phyloP scores from a whole-genome alignment of 805 yeast genomes.

The Jamesozyma spencerorum region DNA sequence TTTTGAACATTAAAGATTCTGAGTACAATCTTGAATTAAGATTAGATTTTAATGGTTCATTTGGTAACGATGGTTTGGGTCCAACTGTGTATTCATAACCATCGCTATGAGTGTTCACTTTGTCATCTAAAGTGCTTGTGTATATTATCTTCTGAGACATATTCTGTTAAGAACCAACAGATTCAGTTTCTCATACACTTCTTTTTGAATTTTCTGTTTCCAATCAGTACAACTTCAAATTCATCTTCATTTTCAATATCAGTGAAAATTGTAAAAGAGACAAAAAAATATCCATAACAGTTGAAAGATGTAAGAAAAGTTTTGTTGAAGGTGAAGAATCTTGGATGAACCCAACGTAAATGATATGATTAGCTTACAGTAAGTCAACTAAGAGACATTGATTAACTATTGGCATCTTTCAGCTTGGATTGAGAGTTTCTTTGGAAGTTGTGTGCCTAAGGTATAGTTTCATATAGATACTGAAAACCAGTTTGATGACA shows the following conservation, averaged over 20 bases:
- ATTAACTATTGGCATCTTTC: conserved; percentile 80
- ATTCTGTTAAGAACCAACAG: no score
- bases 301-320: no score
- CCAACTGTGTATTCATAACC: conserved; percentile 27
- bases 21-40: conserved; percentile 13
- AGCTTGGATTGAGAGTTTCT: no score
- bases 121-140: conserved; percentile 19
- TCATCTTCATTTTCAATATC: background rate
- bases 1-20: conserved; percentile 17
- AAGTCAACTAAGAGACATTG: conserved; percentile 77
- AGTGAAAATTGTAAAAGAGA: no score
- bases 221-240: no score
- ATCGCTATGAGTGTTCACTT: conserved; percentile 6
- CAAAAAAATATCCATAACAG: no score
- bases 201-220: no score
- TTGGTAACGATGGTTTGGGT: conserved; percentile 24
- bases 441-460: no score
- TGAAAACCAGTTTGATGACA: conserved; percentile 46
- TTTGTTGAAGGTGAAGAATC: conserved; percentile 34
- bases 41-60: conserved; percentile 9
- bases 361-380: conserved; percentile 93
- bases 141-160: conserved; percentile 22
- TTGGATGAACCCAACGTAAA: conserved; percentile 74
- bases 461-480: no score
- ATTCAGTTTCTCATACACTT: no score